Conservation (phyloP, 2,329 filamentous ascomycete genomes). For the Microascus cirrosus region DNA sequence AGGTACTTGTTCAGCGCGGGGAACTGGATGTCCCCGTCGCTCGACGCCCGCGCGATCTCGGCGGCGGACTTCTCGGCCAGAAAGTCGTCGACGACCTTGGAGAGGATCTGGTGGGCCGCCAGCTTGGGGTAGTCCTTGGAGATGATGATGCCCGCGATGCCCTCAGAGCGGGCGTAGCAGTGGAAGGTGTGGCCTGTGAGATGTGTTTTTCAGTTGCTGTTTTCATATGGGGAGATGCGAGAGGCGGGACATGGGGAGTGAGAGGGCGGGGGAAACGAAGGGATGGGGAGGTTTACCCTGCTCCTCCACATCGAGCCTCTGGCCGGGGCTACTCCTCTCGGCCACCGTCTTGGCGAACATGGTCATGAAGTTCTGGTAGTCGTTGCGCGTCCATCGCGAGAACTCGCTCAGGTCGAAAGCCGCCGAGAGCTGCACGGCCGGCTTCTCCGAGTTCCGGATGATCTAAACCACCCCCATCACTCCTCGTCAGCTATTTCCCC, state of each 20-base stretch:
- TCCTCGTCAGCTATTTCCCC: background rate
- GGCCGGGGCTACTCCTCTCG: slow-evolving; percentile 69
- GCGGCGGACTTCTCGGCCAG: slow-evolving; percentile 58
- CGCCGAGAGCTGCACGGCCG: slow-evolving; percentile 63
- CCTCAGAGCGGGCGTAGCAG: slow-evolving; percentile 64
- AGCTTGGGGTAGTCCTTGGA: slow-evolving; percentile 66
- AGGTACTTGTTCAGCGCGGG: slow-evolving; percentile 71
- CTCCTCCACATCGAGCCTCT: slow-evolving; percentile 78
- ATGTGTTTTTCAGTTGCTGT: background rate
- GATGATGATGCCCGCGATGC: slow-evolving; percentile 67
- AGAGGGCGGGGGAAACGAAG: background rate
- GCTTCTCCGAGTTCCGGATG: slow-evolving; percentile 67
- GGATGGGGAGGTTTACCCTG: slow-evolving; percentile 34
- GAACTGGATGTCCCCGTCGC: slow-evolving; percentile 28
- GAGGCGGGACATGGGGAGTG: background rate
- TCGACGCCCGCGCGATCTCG: slow-evolving; percentile 3
- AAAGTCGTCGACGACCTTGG: slow-evolving; percentile 83
- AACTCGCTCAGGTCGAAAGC: slow-evolving; percentile 71
- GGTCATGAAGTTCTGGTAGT: slow-evolving; percentile 64
- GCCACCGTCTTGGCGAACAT: slow-evolving; percentile 82
- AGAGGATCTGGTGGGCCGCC: slow-evolving; percentile 77
- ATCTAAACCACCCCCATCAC: slow-evolving; percentile 30
- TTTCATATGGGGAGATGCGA: background rate
- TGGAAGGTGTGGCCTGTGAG: slow-evolving; percentile 56
- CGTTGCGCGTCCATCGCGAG: slow-evolving; percentile 67